Evolutionary conservation across 2,329 filamentous ascomycete genomes (phyloP).

Genomic region (Penicillium brevicompactum): DNA sequence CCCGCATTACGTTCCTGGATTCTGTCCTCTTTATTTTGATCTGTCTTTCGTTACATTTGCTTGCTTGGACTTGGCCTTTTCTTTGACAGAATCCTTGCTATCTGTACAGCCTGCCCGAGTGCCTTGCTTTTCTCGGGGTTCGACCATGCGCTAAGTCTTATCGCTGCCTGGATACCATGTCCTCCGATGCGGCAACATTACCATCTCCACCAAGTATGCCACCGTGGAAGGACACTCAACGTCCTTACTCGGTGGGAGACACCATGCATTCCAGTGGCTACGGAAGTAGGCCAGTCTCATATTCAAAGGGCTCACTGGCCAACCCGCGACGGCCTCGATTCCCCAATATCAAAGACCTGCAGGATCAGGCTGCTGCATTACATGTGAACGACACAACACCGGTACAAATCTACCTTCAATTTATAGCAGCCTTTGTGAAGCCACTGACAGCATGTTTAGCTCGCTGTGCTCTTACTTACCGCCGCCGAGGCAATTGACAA

Average conservation of each 20-base stretch:
- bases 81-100: neutral
- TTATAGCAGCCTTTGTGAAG: neutral
- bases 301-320: slow-evolving; percentile 25
- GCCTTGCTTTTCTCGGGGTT: neutral
- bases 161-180: slow-evolving; percentile 34
- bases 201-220: slow-evolving; percentile 38
- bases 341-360: slow-evolving; percentile 44
- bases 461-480: slow-evolving; percentile 35
- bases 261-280: slow-evolving; percentile 31
- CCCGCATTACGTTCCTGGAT: slow-evolving; percentile 21
- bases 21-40: slow-evolving; percentile 11
- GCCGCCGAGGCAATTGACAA: slow-evolving; percentile 41
- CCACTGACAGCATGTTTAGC: slow-evolving; percentile 30
- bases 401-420: slow-evolving; percentile 19
- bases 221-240: slow-evolving; percentile 32
- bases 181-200: slow-evolving; percentile 40
- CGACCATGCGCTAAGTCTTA: slow-evolving; percentile 30
- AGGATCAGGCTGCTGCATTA: slow-evolving; percentile 40
- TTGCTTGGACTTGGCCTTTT: neutral
- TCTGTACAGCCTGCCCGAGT: neutral
- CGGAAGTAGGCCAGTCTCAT: slow-evolving; percentile 25
- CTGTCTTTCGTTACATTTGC: slow-evolving; percentile 6
- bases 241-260: slow-evolving; percentile 30
- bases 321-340: slow-evolving; percentile 30
- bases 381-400: slow-evolving; percentile 35